Evolutionary conservation across 2,329 filamentous ascomycete species (phyloP).

Genomic region (Calonectria honghensis): DNA sequence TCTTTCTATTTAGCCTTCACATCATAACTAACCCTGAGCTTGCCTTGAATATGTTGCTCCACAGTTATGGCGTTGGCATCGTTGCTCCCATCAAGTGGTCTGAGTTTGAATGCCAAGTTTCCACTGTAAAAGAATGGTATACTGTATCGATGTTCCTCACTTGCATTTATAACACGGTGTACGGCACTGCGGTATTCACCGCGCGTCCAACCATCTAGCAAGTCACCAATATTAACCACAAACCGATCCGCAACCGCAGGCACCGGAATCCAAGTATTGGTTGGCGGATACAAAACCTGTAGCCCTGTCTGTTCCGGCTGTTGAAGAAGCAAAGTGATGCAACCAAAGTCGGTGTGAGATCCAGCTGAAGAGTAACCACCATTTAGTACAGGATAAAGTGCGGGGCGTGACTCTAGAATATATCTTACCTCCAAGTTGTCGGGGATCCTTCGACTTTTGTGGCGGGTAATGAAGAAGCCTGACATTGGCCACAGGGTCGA

Average conservation of each 20-base stretch:
- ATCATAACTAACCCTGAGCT: background rate
- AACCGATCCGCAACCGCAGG: background rate
- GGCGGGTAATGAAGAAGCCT: constrained; percentile 3
- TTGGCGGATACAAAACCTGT: constrained; percentile 4
- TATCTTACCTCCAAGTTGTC: background rate
- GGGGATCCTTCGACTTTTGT: background rate
- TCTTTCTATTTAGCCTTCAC: constrained; percentile 7
- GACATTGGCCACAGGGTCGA: constrained; percentile 2
- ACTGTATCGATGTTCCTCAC: background rate
- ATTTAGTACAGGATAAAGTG: too few relatives aligned
- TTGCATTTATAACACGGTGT: background rate
- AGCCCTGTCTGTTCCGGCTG: background rate
- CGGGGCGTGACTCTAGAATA: background rate
- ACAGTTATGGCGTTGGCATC: background rate
- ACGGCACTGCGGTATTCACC: constrained; percentile 5
- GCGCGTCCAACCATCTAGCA: background rate
- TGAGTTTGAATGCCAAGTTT: background rate
- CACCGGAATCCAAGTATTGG: constrained; percentile 7
- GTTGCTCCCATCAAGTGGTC: background rate
- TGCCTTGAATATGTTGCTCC: background rate
- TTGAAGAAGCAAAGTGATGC: background rate
- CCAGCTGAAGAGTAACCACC: background rate
- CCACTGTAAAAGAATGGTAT: constrained; percentile 6
- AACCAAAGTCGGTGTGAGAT: constrained; percentile 5
- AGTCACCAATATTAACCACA: background rate